Percentiles rank a stretch among this genome's conserved stretches.
phyloP scores from a whole-genome alignment of 768 basidiomycete species.

The Lyophyllum semitale region DNA sequence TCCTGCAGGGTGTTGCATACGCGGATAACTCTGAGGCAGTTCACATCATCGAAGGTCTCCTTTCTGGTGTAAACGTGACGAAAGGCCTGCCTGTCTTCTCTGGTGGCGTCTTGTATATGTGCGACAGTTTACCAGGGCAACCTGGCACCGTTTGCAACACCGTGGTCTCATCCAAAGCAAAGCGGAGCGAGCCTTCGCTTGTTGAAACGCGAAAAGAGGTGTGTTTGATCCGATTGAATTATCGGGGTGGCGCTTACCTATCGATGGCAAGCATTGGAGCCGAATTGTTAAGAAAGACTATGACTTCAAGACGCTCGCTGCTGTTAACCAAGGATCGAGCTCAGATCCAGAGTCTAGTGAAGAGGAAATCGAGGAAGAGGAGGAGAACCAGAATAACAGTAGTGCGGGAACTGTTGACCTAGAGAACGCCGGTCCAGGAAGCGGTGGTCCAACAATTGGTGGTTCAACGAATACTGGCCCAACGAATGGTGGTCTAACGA shows the following conservation, averaged over 20 bases:
- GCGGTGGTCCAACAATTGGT: not conserved
- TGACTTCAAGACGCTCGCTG: not conserved
- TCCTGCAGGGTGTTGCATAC: constrained; percentile 41
- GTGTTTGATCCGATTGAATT: not conserved
- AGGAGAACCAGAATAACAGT: constrained; percentile 1
- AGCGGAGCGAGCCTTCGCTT: not conserved
- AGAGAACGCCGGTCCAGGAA: not conserved
- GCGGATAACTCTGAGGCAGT: constrained; percentile 36
- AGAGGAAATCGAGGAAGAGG: constrained; percentile 2
- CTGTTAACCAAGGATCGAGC: not conserved
- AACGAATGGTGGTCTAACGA: not conserved
- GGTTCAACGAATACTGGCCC: too few relatives aligned
- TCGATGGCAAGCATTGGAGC: not conserved
- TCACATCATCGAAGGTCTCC: constrained; percentile 29
- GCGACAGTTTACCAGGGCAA: constrained; percentile 39
- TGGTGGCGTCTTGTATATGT: constrained; percentile 31
- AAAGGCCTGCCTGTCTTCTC: constrained; percentile 23
- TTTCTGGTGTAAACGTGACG: constrained; percentile 28
- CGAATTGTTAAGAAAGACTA: not conserved
- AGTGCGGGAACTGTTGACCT: not conserved
- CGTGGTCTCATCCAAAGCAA: not conserved
- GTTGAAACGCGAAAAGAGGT: not conserved
- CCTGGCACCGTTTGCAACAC: constrained; percentile 26
- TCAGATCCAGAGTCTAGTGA: not conserved
- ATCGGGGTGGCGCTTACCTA: not conserved